These are phyloP conservation scores for Sphagnum fallax DNA, from an alignment of 228 moss, liverwort and hornwort species.

Conservation along the genomic window DNA sequence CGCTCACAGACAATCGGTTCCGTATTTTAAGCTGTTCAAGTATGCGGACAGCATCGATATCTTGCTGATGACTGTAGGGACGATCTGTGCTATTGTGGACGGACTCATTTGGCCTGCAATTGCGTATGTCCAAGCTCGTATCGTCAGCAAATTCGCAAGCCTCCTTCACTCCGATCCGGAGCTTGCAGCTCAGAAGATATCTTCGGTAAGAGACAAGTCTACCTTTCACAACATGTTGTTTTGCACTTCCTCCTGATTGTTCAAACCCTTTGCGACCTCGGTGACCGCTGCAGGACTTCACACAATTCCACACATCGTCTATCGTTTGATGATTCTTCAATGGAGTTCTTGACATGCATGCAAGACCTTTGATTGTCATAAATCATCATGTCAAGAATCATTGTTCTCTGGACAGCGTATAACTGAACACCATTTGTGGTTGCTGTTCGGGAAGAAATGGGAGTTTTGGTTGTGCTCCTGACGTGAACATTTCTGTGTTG, in stretches of 20 bases:
- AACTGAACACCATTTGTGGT: too few species aligned
- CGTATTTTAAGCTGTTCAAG: constrained; percentile 37
- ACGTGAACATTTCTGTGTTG: too few species aligned
- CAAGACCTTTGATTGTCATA: too few species aligned
- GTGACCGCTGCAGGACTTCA: too few species aligned
- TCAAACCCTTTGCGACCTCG: not conserved
- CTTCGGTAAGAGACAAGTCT: constrained; percentile 8
- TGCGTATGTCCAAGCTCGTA: constrained; percentile 21
- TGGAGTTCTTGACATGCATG: too few species aligned
- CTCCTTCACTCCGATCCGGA: constrained; percentile 9
- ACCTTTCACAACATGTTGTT: too few species aligned
- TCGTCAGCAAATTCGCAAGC: constrained; percentile 24
- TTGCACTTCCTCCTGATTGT: constrained; percentile 2
- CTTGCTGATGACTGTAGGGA: constrained; percentile 45
- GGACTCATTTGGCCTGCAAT: constrained; percentile 41
- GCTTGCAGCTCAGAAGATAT: constrained; percentile 13
- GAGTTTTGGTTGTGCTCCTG: too few species aligned
- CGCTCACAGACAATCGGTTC: constrained; percentile 16
- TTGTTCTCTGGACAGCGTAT: too few species aligned
- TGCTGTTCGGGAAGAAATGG: too few species aligned
- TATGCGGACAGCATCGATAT: constrained; percentile 47
- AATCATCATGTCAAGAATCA: too few species aligned
- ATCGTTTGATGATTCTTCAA: too few species aligned
- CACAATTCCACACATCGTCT: too few species aligned
- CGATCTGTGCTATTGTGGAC: constrained; percentile 36